Conservation (phyloP, 2,329 filamentous ascomycete genomes). For the Cordyceps tenuipes region DNA sequence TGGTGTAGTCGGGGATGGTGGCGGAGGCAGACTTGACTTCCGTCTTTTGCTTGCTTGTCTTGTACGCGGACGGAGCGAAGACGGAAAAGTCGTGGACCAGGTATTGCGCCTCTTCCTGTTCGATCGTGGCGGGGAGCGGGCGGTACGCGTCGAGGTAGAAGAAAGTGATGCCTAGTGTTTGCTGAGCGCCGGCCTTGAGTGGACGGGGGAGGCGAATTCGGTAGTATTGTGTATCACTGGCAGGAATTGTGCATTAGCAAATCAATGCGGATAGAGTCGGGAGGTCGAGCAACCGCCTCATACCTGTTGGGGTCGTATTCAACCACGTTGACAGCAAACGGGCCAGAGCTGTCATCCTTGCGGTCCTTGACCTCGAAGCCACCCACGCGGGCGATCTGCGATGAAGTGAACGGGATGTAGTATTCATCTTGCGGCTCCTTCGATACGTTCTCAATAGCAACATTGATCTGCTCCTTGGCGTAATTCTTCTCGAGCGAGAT, state of each 20-base stretch:
- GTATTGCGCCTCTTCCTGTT: slow-evolving; percentile 81
- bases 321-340: slow-evolving; percentile 62
- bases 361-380: slow-evolving; percentile 89
- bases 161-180: slow-evolving; percentile 83
- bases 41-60: slow-evolving; percentile 88
- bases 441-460: slow-evolving; percentile 85
- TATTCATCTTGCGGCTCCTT: slow-evolving; percentile 77
- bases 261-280: neutral
- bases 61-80: slow-evolving; percentile 76
- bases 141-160: slow-evolving; percentile 68
- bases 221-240: slow-evolving; percentile 71
- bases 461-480: slow-evolving; percentile 81
- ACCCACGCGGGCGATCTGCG: slow-evolving; percentile 68
- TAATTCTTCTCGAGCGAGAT: slow-evolving; percentile 93
- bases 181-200: slow-evolving; percentile 66
- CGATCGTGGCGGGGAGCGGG: slow-evolving; percentile 73
- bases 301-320: slow-evolving; percentile 55
- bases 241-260: slow-evolving; percentile 14
- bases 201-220: slow-evolving; percentile 69
- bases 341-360: slow-evolving; percentile 61
- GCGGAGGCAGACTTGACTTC: slow-evolving; percentile 80
- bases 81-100: slow-evolving; percentile 79
- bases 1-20: slow-evolving; percentile 79
- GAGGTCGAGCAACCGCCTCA: slow-evolving; percentile 15
- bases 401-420: slow-evolving; percentile 76